Evolutionary conservation across 116 monocot genomes (phyloP), one percentile per base, ranked within the genome.

Genomic region (Thalassia testudinum): DNA sequence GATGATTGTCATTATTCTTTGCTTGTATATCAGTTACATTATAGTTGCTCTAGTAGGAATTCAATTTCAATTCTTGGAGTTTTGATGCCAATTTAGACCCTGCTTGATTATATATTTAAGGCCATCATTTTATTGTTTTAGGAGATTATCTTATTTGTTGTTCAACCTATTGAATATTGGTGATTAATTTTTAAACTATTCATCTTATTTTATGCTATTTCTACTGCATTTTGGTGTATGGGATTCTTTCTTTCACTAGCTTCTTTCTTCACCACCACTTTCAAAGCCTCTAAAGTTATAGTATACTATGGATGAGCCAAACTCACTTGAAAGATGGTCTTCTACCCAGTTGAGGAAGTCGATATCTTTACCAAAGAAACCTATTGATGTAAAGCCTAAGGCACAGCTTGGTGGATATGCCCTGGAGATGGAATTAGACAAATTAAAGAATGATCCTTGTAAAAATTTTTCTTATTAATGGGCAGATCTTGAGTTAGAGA

Each of bases 281-380:
- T 21, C 49, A 62, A 72, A 73, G 59, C 74, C 93, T 60, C 69
- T 93, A 37, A 65, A 54, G 40, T 62, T 84, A 54, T 66, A 69
- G 28, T 84, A 80, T 67, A 53, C 58, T 59, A 17, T 64, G 34
- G 73, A 23, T 2, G 75, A 84, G 14, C 66, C 87, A 7, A 93
- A 87, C 70, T 83, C 87, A 19, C 56, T 87, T 26, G 83, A 87
- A 56, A 69, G 84, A 23, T 87, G 87, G 93, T 73, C 83, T 48
- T 42, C 53, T 53, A 62, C 67, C 24, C 56, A 21, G 11, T 74
- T 78, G 59, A 78, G 93, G 84, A 84, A 87, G 59, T 76, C 76
- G 14, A 24, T 56, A 59, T 19, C 66, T 8, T 73, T 62, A 30
- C 63, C 66, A 29, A 78, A 72, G 30, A 80, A 66, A 40, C 20